Conservation (phyloP, 306 rosid genomes). For the Trifolium subterraneum region DNA sequence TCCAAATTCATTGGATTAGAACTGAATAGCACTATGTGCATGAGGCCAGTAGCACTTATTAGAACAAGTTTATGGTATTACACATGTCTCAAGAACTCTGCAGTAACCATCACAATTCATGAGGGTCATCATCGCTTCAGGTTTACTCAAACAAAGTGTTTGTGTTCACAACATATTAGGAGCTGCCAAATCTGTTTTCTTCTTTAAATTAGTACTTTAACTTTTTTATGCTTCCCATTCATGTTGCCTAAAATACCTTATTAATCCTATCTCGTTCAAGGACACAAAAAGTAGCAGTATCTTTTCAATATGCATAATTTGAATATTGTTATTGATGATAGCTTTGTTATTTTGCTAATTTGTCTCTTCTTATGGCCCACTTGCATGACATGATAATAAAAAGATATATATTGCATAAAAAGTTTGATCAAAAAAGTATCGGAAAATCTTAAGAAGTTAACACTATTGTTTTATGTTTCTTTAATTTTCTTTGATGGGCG, state of each 20-base stretch:
- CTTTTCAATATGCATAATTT: conserved; percentile 34
- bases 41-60: conserved; percentile 42
- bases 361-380: conserved; percentile 50
- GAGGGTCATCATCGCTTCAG: conserved; percentile 48
- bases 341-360: conserved; percentile 39
- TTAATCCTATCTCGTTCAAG: conserved; percentile 39
- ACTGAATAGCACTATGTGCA: conserved; percentile 52
- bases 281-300: conserved; percentile 45
- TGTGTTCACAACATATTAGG: conserved; percentile 48
- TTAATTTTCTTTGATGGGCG: conserved; percentile 3
- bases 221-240: conserved; percentile 28
- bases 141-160: conserved; percentile 33
- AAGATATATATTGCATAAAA: conserved; percentile 38
- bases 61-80: conserved; percentile 49
- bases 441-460: conserved; percentile 46
- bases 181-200: conserved; percentile 41
- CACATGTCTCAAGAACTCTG: conserved; percentile 49
- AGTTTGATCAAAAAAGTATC: conserved; percentile 56
- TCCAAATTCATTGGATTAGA: conserved; percentile 55
- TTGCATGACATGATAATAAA: conserved; percentile 45
- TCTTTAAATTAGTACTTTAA: conserved; percentile 34
- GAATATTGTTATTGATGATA: conserved; percentile 26
- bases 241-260: conserved; percentile 45
- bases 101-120: conserved; percentile 42
- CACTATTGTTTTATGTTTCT: conserved; percentile 37